phyloP scores from a whole-genome alignment of 208 protist species.

The Leishmania major region DNA sequence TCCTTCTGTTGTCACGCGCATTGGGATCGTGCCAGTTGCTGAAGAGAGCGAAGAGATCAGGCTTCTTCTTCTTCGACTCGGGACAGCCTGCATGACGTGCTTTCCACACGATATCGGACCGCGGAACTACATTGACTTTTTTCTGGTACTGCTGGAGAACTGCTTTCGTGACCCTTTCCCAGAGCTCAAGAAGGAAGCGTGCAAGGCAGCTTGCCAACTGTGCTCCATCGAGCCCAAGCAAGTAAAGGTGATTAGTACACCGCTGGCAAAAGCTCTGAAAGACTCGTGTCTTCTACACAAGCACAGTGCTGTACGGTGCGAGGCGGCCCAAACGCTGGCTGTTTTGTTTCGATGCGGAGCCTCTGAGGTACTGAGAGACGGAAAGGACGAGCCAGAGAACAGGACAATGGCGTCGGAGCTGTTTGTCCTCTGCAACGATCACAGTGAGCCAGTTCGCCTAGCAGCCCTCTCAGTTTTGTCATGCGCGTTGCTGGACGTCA shows the following conservation, averaged over 20 bases:
- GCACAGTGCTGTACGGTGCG: constrained; percentile 76
- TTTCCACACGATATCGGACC: constrained; percentile 90
- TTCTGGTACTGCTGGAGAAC: constrained; percentile 84
- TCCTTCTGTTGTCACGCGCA: constrained; percentile 82
- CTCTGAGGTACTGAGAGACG: constrained; percentile 60
- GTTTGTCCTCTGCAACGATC: constrained; percentile 85
- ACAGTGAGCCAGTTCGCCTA: constrained; percentile 72
- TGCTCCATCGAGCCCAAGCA: constrained; percentile 80
- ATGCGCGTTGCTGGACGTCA: constrained; percentile 72
- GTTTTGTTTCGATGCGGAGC: constrained; percentile 76
- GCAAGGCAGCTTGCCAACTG: constrained; percentile 60
- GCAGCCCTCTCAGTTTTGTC: constrained; percentile 64
- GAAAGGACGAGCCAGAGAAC: constrained; percentile 73
- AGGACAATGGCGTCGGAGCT: constrained; percentile 57
- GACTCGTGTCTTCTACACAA: constrained; percentile 78
- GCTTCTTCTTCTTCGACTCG: constrained; percentile 67
- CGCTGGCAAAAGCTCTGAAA: constrained; percentile 77
- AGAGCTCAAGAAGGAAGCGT: constrained; percentile 87
- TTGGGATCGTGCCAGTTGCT: constrained; percentile 67
- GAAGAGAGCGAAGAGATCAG: constrained; percentile 88
- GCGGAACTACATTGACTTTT: constrained; percentile 90
- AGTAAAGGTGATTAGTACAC: constrained; percentile 63
- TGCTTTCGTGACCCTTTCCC: constrained; percentile 82
- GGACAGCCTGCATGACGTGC: constrained; percentile 65
- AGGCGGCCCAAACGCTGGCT: constrained; percentile 61